Base-by-base conservation (phyloP, 208 protist species). In the Leishmania major region DNA sequence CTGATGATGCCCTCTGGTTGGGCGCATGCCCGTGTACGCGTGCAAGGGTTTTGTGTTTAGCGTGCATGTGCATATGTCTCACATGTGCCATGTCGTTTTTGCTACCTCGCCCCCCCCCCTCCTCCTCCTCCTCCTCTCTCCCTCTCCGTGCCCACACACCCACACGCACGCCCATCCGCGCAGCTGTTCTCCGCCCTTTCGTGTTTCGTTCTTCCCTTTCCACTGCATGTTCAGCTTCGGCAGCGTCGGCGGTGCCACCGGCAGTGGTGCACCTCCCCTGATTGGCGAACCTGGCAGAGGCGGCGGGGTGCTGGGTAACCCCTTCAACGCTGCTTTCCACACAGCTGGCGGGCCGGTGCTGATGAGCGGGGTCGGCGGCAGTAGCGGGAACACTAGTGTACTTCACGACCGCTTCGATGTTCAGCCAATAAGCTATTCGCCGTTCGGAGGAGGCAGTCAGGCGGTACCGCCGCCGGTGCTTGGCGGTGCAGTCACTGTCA, bases 291-390 rank as follows among this genome's bases (percentile, higher is more conserved):
- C 28, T 22, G 72, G 47, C 31, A 35, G 72, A 76, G 47, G 72
- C 40, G 79, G 67, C 37, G 80, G 80, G 15, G 75, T 79, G 13
- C 80, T 79, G 40, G 75, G 67, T 67, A 35, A 31, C 17, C 31
- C 80, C 22, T 71, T 66, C 13, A 77, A 45, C 73, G 19, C 73
- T 22, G 40, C 11, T 8, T 74, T 55, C 73, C 19, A 17, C 31
- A 4, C 49, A 19, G 31, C 51, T 62, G 51, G 73, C 3, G 73
- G 53, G 15, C 31, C 73, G 31, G 17, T 51, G n/a, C 51, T 45
- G 47, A 62, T 59, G 51, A 75, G 19, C 71, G 49, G 5, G 11
- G 3, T 28, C 67, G 51, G 45, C 8, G n/a, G 17, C 70, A 40
- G 35, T 5, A 43, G 51, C 15, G 43, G 15, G 3, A 45, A n/a